Evolutionary conservation across 2,329 filamentous ascomycete genomes (phyloP), one percentile per base, ranked within the genome.

Genomic region (Sarocladiaceae sp.): DNA sequence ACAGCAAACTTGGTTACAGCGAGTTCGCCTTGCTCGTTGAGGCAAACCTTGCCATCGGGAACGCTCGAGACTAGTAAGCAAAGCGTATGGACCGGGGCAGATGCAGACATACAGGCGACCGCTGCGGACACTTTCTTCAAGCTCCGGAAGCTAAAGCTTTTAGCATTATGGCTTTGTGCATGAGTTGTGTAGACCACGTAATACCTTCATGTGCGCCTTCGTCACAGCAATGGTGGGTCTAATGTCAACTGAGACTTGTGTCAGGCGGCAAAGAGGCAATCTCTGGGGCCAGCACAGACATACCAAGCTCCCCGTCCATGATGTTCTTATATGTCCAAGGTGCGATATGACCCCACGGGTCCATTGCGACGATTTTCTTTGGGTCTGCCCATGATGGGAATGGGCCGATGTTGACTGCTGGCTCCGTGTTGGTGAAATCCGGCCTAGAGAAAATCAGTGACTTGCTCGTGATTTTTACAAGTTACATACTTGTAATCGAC

Each of bases 311-410:
- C n/a, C 19, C 26, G 3, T 26, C 74, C 55, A 93, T 89, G 35
- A 79, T 74, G 50, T 91, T 81, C 51, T 85, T 85, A 69, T 84
- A 95, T 2, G 94, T 67, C 83, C 84, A 90, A 7, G 88, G 87
- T 7, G 84, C 78, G 48, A 95, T 70, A 67, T 97, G 93, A 6
- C 93, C 91, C 62, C 85, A 87, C 0, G 91, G 91, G 60, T 97
- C 93, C 88, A 98, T 95, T 15, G 91, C 88, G 12, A 97, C 91
- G 50, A 98, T 97, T 72, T 96, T 97, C 64, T 88, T 88, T 57
- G 78, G 79, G 59, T 95, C 87, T 20, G 77, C 78, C 91, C 91
- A 98, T 66, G 93, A 81, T 6, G 87, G 82, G 55, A 95, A 95
- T 6, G 88, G 89, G 0, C 89, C 89, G 58, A 97, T 88, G 44